phyloP scores from a whole-genome alignment of 306 rosid species.

The Vicia sativa region DNA sequence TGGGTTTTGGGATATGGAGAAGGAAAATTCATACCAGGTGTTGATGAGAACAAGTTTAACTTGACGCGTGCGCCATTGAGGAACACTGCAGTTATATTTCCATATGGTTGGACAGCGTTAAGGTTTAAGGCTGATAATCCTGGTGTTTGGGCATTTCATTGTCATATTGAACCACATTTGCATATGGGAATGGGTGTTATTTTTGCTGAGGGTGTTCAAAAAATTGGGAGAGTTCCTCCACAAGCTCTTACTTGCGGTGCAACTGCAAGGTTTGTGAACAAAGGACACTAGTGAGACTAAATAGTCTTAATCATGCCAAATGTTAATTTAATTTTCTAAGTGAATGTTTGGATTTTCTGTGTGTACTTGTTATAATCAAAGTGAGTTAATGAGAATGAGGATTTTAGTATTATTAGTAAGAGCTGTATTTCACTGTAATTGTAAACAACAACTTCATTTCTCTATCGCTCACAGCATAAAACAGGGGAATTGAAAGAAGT shows the following conservation, averaged over 20 bases:
- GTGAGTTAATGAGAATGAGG: too few species aligned
- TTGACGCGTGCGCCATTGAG: conserved; percentile 69
- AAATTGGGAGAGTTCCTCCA: conserved; percentile 42
- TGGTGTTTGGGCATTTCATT: conserved; percentile 91
- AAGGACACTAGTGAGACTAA: conserved; percentile 28
- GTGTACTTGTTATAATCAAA: too few species aligned
- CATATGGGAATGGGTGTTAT: conserved; percentile 95
- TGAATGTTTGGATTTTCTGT: too few species aligned
- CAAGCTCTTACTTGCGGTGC: conserved; percentile 64
- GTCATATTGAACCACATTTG: conserved; percentile 89
- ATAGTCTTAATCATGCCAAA: neutral
- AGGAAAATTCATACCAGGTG: conserved; percentile 50
- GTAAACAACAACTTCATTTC: too few species aligned
- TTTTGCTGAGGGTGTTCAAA: conserved; percentile 59
- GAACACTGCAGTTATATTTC: conserved; percentile 70
- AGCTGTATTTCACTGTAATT: too few species aligned
- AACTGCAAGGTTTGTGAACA: conserved; percentile 35
- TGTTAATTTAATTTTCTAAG: neutral
- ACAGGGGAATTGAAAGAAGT: too few species aligned
- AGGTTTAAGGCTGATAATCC: conserved; percentile 82
- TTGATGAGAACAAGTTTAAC: conserved; percentile 53
- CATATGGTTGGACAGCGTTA: conserved; percentile 82
- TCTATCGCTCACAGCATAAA: too few species aligned
- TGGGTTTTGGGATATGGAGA: conserved; percentile 92
- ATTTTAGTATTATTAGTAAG: too few species aligned